Percentiles rank a stretch among this genome's conserved stretches.
phyloP scores from a whole-genome alignment of 129 eudicot species.

The Gnaphalium uliginosum region DNA sequence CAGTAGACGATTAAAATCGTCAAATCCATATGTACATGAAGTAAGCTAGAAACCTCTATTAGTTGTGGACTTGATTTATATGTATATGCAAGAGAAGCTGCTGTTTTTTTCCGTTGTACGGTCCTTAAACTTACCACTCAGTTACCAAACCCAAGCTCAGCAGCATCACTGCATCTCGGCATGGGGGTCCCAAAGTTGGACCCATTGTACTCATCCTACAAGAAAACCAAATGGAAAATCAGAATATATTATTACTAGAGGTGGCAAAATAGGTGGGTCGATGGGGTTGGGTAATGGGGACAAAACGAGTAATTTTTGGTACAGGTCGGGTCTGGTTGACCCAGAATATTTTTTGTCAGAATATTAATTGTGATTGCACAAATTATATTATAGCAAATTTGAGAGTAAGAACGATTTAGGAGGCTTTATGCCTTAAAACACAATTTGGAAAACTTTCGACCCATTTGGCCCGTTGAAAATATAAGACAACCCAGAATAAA shows the following conservation, averaged over 20 bases:
- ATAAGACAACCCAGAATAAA: neutral
- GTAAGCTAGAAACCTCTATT: slow-evolving; percentile 18
- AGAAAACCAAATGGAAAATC: slow-evolving; percentile 1
- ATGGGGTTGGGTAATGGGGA: neutral
- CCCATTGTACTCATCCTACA: slow-evolving; percentile 35
- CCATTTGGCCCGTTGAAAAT: neutral
- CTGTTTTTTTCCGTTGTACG: neutral
- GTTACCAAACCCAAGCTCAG: slow-evolving; percentile 31
- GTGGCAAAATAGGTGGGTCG: neutral
- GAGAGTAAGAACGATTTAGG: neutral
- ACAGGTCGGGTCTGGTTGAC: neutral
- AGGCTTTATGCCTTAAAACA: neutral
- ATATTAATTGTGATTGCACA: neutral
- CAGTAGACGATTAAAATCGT: slow-evolving; percentile 13
- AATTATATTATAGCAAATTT: neutral
- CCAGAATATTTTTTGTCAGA: neutral
- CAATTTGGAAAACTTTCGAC: neutral
- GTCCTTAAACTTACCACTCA: slow-evolving; percentile 15
- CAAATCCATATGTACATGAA: slow-evolving; percentile 34
- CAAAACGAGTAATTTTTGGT: neutral
- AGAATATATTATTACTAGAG: neutral
- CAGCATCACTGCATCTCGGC: slow-evolving; percentile 24
- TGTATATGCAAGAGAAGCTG: slow-evolving; percentile 34
- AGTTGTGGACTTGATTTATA: slow-evolving; percentile 14
- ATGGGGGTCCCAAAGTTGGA: slow-evolving; percentile 33